Base-by-base conservation (phyloP, 352 stramenopile genomes). In the Pythium apleroticum region DNA sequence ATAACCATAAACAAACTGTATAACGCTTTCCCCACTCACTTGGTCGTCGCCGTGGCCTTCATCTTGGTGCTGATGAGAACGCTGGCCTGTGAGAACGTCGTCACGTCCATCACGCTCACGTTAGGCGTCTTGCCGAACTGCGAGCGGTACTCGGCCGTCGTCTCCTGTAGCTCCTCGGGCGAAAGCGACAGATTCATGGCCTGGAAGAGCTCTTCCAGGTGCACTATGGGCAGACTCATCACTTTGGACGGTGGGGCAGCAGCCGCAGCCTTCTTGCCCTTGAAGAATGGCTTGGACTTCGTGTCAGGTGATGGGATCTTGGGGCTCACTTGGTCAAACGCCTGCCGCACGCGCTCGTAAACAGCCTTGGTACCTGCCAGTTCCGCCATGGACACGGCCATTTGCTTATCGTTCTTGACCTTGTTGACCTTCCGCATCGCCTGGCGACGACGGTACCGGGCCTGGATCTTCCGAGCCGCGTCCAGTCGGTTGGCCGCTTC, bases 81-180 rank as follows among this genome's bases (percentile, higher is more conserved):
- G 52, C 77, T 69, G 14, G 55, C 52, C 52, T 89, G 63, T 5
- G 78, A 57, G 39, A 91, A 89, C 8, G 68, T 68, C 35, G 75
- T 88, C 25, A 91, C 35, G 52, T 90, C 80, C 72, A 89, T 71
- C n/a, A 90, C 77, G 25, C 82, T 91, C 19, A 86, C 74, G 28
- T 86, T 72, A 5, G 69, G 71, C 27, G 80, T 33, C 20, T 75
- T 83, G 2, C 74, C 62, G 7, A 83, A 68, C 14, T 76, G 57
- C 17, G 65, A 65, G 27, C 63, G 65, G 64, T 88, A 91, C 24
- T 68, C 73, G 1, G 56, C 31, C 0, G 67, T 62, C 8, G 69
- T 72, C 1, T 28, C 58, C 1, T 70, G 61, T 7, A 80, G 48
- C 25, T 86, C 75, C 7, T 72, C 57, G 10, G 68, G 65, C 1